Conservation (phyloP, 306 rosid species). For the Betula pendula region DNA sequence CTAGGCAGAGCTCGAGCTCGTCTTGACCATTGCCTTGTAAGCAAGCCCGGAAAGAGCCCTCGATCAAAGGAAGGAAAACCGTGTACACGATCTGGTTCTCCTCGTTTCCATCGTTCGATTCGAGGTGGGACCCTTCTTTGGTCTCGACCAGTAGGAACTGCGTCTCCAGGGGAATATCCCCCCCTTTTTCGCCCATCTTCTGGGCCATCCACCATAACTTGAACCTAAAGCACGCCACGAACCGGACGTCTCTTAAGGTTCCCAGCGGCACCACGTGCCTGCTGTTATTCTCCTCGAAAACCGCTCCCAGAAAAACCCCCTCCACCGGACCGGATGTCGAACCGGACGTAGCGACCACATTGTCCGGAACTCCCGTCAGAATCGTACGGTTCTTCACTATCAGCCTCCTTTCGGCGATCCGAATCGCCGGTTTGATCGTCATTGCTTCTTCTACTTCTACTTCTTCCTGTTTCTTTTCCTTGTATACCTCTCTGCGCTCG, state of each 20-base stretch:
- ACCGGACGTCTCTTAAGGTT: conserved; percentile 52
- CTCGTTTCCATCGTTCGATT: conserved; percentile 41
- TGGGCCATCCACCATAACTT: conserved; percentile 99
- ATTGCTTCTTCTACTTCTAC: conserved; percentile 32
- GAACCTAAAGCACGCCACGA: conserved; percentile 84
- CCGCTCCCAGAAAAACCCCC: conserved; percentile 68
- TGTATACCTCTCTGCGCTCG: conserved; percentile 8
- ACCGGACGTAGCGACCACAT: conserved; percentile 62
- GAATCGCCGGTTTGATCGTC: conserved; percentile 74
- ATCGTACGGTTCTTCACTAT: conserved; percentile 65
- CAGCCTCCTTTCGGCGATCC: conserved; percentile 60
- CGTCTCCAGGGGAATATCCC: conserved; percentile 77
- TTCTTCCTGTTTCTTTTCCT: background rate
- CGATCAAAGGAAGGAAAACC: conserved; percentile 72
- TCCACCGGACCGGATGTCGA: conserved; percentile 58
- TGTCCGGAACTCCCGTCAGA: conserved; percentile 70
- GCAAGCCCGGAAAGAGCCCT: conserved; percentile 75
- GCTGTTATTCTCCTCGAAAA: conserved; percentile 47
- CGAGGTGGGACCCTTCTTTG: conserved; percentile 69
- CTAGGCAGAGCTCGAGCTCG: conserved; percentile 72
- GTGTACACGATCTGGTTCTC: conserved; percentile 59
- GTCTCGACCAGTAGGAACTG: conserved; percentile 78
- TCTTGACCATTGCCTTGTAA: conserved; percentile 65
- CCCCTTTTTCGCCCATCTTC: conserved; percentile 77
- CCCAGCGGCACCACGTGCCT: conserved; percentile 71